phyloP scores from a whole-genome alignment of 768 basidiomycete species.

The Hysterangium stoloniferum region DNA sequence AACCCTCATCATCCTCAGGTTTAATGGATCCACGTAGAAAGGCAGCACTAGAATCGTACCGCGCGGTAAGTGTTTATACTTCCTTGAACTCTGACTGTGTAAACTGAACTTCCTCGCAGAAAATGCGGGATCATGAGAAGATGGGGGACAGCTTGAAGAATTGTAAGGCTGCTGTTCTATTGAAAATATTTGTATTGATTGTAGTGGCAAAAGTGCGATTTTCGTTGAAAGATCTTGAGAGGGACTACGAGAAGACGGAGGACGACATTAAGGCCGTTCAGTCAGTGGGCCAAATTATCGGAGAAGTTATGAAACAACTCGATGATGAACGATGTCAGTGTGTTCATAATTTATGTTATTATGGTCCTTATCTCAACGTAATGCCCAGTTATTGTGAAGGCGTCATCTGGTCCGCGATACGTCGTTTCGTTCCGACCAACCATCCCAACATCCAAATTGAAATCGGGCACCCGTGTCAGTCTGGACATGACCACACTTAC shows the following conservation, averaged over 20 bases:
- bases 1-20: constrained; percentile 48
- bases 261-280: constrained; percentile 99
- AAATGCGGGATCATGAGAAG: constrained; percentile 87
- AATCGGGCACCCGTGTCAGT: constrained; percentile 89
- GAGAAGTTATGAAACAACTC: constrained; percentile 97
- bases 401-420: constrained; percentile 95
- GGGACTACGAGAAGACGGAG: constrained; percentile 89
- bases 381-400: constrained; percentile 85
- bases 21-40: constrained; percentile 62
- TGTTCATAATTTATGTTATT: neutral
- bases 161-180: constrained; percentile 42
- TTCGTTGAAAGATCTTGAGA: constrained; percentile 82
- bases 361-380: constrained; percentile 20
- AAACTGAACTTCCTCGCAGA: constrained; percentile 43
- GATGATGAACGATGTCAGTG: constrained; percentile 93
- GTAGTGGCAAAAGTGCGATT: constrained; percentile 62
- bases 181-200: neutral
- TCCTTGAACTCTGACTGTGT: neutral
- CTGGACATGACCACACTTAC: constrained; percentile 99
- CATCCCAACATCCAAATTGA: constrained; percentile 85
- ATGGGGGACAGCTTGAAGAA: constrained; percentile 86
- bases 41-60: constrained; percentile 69
- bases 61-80: constrained; percentile 44
- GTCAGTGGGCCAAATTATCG: constrained; percentile 97
- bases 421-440: constrained; percentile 96